Evolutionary conservation across 495 filamentous ascomycete species (phyloP).

Genomic region (Penicillium robsamsonii): DNA sequence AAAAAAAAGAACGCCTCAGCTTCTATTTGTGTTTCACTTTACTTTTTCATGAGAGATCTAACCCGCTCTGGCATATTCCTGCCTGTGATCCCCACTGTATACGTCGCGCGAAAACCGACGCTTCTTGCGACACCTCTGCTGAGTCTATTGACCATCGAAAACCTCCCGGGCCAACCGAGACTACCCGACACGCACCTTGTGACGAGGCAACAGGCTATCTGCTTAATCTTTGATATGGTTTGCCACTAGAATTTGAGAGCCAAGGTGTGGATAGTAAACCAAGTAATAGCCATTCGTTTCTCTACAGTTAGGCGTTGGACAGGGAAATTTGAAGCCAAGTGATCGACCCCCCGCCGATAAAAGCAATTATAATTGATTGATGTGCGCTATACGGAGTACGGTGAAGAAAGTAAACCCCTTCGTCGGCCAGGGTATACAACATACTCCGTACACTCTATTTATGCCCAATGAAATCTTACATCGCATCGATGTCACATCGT

Average conservation of each 20-base stretch:
- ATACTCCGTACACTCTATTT: too few relatives aligned
- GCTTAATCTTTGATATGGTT: slow-evolving; percentile 14
- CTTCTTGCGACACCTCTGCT: neutral
- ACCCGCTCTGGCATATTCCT: neutral
- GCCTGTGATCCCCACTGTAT: neutral
- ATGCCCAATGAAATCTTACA: too few relatives aligned
- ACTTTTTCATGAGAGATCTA: neutral
- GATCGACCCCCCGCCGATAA: neutral
- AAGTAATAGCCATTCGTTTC: neutral
- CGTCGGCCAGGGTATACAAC: too few relatives aligned
- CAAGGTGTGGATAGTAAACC: neutral
- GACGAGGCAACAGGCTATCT: slow-evolving; percentile 5
- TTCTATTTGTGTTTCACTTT: neutral
- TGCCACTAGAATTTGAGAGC: slow-evolving; percentile 6
- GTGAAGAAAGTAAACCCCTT: neutral
- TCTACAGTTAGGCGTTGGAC: too few relatives aligned
- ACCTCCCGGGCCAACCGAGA: slow-evolving; percentile 14
- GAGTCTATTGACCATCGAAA: neutral
- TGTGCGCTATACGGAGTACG: neutral
- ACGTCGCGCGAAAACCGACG: neutral
- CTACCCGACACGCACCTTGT: slow-evolving; percentile 14
- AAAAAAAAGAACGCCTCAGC: slow-evolving; percentile 5
- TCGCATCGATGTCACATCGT: too few relatives aligned
- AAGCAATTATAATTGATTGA: slow-evolving; percentile 3
- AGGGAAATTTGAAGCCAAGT: neutral